Base-by-base conservation (phyloP, 768 basidiomycete species). In the Suillus weaverae region DNA sequence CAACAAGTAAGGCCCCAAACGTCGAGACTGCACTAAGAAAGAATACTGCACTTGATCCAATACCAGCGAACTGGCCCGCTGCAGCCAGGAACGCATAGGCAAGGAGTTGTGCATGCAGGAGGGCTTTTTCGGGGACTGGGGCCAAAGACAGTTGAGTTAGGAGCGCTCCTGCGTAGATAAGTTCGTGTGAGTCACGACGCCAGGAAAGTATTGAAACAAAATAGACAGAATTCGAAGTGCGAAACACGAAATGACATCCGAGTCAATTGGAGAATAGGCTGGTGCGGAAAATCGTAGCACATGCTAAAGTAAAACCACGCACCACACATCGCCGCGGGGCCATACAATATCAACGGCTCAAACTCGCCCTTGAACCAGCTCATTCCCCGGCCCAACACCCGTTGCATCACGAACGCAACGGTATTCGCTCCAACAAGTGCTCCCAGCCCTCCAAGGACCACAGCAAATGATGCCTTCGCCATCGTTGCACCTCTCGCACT, bases 351-450 rank as follows among this genome's bases (percentile, higher is more conserved):
- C 10, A 96, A 67, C 1, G 85, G 82, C 11, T 83, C 82, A 68
- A 88, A 83, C 66, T 92, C 92, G 48, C 81, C 84, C 18, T 84
- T 81, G 76, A 93, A 97, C 95, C 95, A 98, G 70, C 91, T 91
- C 85, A 97, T 85, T 0, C 86, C 83, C 74, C 85, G 89, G 9
- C 85, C 82, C 26, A 94, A 73, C 0, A 86, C 83, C 5, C 74
- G 72, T 33, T 77, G 74, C 87, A 97, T 90, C 14, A 92, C 64
- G 2, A 86, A 71, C 0, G 96, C 97, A 0, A 92, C 82, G 1
- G 83, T 64, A 68, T 97, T 95, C 0, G 92, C 87, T 1, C 81
- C 79, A 1, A 90, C 60, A 4, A 93, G 38, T 0, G 88, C 85
- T 0, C 88, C 89, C 2, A 86, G 60, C 30, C 89, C 51, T 3